Evolutionary conservation across 75 land plant species (phyloP).

Genomic region (Ceratopteris richardii): DNA sequence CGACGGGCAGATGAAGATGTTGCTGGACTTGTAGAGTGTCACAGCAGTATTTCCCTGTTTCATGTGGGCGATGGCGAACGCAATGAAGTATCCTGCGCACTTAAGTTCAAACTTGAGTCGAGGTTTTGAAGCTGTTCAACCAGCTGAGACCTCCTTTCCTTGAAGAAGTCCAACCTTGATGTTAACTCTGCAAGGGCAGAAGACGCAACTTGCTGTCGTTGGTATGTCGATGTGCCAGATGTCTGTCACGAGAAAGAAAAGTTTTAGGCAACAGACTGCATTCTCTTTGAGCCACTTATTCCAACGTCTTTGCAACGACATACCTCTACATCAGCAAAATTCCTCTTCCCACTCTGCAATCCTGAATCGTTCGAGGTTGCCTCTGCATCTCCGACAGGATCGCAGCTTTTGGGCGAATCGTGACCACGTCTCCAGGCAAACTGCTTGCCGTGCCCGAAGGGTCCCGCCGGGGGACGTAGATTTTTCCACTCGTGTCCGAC

Average conservation of each 20-base stretch:
- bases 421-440: slow-evolving; percentile 45
- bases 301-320: no score
- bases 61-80: no score
- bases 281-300: neutral
- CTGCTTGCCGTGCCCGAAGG: slow-evolving; percentile 42
- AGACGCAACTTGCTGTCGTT: slow-evolving; percentile 57
- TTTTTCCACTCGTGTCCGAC: slow-evolving; percentile 58
- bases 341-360: neutral
- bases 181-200: slow-evolving; percentile 82
- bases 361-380: neutral
- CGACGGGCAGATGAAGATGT: no score
- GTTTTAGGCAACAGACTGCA: neutral
- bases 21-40: no score
- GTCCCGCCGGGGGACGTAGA: slow-evolving; percentile 41
- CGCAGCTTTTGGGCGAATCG: slow-evolving; percentile 12
- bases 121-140: slow-evolving; percentile 91
- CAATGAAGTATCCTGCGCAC: neutral
- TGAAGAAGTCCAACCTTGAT: slow-evolving; percentile 89
- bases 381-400: neutral
- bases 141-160: slow-evolving; percentile 86
- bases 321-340: slow-evolving; percentile 3
- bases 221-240: neutral
- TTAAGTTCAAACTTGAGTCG: slow-evolving; percentile 51
- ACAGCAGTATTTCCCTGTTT: no score
- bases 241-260: neutral